Conservation (phyloP, 2,329 filamentous ascomycete genomes). For the Paecilomyces formosus region DNA sequence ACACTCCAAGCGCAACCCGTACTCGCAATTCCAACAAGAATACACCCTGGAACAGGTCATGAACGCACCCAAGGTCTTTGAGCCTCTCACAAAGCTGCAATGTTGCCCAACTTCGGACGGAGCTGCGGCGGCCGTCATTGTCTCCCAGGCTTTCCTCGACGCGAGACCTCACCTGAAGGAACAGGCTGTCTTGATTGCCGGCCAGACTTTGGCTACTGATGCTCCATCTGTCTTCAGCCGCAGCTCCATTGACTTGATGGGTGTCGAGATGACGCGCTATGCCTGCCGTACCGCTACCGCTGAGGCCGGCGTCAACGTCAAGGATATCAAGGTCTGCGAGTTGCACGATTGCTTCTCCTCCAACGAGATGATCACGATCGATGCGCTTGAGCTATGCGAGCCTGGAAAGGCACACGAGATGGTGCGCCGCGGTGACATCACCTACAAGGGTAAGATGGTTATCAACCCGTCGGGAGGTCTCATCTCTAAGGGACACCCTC, state of each 20-base stretch:
- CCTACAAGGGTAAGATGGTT: conserved; percentile 73
- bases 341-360: conserved; percentile 95
- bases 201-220: conserved; percentile 83
- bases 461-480: conserved; percentile 92
- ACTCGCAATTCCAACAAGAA: conserved; percentile 93
- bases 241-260: conserved; percentile 80
- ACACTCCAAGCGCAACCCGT: conserved; percentile 87
- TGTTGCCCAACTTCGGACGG: conserved; percentile 96
- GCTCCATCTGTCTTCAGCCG: conserved; percentile 68
- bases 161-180: conserved; percentile 71
- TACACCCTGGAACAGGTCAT: conserved; percentile 82
- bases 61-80: conserved; percentile 68
- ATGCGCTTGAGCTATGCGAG: conserved; percentile 71
- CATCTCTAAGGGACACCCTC: conserved; percentile 91
- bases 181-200: conserved; percentile 82
- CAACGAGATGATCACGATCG: conserved; percentile 87
- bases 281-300: conserved; percentile 63
- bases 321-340: conserved; percentile 77
- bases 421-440: conserved; percentile 80
- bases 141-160: conserved; percentile 82
- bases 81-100: conserved; percentile 92
- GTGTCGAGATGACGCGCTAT: conserved; percentile 71
- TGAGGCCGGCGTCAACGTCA: conserved; percentile 58
- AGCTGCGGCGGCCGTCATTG: conserved; percentile 77
- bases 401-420: conserved; percentile 86